Percentiles rank a stretch among this genome's conserved stretches.
phyloP scores from a whole-genome alignment of 2,329 filamentous ascomycete species.

The Clonostachys sp. region DNA sequence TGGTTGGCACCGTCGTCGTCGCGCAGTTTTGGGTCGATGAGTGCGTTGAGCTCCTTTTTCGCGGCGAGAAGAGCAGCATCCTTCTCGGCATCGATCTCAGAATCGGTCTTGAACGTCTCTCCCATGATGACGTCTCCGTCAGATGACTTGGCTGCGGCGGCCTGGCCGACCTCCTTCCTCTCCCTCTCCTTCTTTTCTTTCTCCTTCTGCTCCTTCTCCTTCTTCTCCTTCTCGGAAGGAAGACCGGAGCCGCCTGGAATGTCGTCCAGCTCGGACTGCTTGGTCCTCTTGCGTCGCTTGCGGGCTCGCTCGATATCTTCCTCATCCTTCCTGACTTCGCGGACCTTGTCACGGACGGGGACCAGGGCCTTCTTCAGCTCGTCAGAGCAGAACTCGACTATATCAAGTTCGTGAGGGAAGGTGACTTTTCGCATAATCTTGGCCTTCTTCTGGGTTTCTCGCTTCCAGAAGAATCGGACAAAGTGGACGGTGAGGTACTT shows the following conservation, averaged over 20 bases:
- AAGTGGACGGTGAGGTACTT: conserved; percentile 97
- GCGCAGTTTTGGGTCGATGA: conserved; percentile 71
- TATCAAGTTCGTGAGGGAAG: conserved; percentile 89
- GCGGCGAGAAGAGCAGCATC: conserved; percentile 68
- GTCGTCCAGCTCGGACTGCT: conserved; percentile 39
- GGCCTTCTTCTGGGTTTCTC: conserved; percentile 93
- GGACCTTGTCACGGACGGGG: conserved; percentile 93
- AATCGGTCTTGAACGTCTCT: conserved; percentile 88
- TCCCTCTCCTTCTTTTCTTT: conserved; percentile 37
- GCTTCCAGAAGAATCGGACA: conserved; percentile 97
- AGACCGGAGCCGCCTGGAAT: conserved; percentile 39
- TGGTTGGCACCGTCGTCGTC: conserved; percentile 83
- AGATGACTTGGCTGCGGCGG: conserved; percentile 17
- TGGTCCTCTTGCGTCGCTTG: conserved; percentile 78
- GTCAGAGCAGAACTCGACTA: conserved; percentile 93
- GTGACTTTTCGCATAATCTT: conserved; percentile 99
- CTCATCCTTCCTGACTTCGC: conserved; percentile 91
- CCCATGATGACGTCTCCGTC: conserved; percentile 73
- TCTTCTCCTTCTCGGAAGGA: conserved; percentile 45
- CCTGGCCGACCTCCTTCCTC: conserved; percentile 25
- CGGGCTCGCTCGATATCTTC: conserved; percentile 86
- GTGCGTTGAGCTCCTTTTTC: conserved; percentile 80
- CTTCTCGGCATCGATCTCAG: conserved; percentile 84
- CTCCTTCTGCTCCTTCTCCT: conserved; percentile 44
- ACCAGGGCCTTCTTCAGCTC: conserved; percentile 77